A percentile compares a stretch with the other conserved stretches of the same genome.
phyloP scores from a whole-genome alignment of 176 grass and related monocot species.

The Luzula sylvatica region DNA sequence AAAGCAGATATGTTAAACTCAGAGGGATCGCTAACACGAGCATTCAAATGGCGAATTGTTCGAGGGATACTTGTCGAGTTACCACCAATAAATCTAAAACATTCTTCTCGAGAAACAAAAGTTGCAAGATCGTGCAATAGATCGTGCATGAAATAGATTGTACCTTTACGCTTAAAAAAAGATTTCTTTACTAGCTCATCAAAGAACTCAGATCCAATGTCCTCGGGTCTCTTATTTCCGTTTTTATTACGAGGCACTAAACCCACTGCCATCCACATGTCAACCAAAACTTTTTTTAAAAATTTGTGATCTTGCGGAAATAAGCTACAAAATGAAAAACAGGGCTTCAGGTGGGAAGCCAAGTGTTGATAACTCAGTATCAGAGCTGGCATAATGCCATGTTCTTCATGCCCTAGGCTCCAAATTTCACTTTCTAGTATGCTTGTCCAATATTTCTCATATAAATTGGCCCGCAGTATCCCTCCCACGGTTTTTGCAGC shows the following conservation, averaged over 20 bases:
- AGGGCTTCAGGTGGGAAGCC: background rate
- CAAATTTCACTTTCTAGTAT: conserved; percentile 16
- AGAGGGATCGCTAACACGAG: background rate
- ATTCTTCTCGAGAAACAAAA: conserved; percentile 18
- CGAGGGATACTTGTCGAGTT: background rate
- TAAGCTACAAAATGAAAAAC: conserved; percentile 21
- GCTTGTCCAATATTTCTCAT: background rate
- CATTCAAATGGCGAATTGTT: conserved; percentile 14
- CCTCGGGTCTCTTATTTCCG: background rate
- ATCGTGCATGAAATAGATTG: conserved; percentile 18
- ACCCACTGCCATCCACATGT: conserved; percentile 11
- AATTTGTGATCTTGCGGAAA: background rate
- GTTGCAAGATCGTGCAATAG: conserved; percentile 2
- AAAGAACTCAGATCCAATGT: conserved; percentile 5
- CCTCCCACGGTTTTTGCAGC: conserved; percentile 22
- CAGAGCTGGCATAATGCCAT: conserved; percentile 18
- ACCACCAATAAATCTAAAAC: background rate
- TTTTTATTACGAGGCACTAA: background rate
- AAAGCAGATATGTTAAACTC: background rate
- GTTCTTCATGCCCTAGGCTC: background rate
- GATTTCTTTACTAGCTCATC: conserved; percentile 8
- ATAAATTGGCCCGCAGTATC: background rate
- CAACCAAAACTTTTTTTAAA: background rate
- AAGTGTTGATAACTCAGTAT: conserved; percentile 19
- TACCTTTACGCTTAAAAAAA: background rate